These are phyloP conservation scores for Phialophora chinensis DNA, from an alignment of 2,329 filamentous ascomycete genomes.

Conservation along the genomic window DNA sequence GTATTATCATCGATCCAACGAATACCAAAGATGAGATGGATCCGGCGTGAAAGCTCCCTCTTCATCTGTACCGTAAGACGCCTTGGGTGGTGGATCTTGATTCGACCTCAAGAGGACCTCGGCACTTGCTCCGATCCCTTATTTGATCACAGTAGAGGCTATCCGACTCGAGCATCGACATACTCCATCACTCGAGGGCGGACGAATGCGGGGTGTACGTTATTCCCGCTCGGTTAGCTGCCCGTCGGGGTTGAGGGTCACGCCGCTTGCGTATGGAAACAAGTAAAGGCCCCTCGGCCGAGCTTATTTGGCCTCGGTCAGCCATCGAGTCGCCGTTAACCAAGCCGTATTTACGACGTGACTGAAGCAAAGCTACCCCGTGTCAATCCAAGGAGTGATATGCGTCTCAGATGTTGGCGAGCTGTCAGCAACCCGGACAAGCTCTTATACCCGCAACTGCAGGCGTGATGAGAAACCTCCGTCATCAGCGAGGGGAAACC, in stretches of 20 bases:
- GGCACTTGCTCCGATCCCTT: not conserved
- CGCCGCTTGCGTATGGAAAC: not conserved
- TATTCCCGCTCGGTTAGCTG: not conserved
- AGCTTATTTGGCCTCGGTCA: not conserved
- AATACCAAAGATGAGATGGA: not conserved
- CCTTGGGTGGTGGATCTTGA: not conserved
- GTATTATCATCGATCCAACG: not conserved
- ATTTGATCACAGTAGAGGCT: not conserved
- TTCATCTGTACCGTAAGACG: not conserved
- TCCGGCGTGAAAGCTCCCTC: not conserved
- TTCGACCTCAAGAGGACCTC: constrained; percentile 6
- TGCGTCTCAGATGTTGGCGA: not conserved
- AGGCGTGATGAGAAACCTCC: not conserved
- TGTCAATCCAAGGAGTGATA: not conserved
- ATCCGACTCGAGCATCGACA: not conserved
- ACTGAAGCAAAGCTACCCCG: not conserved
- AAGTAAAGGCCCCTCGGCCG: not conserved
- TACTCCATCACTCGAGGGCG: not conserved
- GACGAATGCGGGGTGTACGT: not conserved
- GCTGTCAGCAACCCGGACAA: not conserved
- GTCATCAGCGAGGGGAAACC: not conserved
- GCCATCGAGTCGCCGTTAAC: not conserved
- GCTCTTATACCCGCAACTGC: not conserved
- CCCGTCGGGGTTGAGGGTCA: not conserved
- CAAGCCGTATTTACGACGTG: not conserved